Conservation (phyloP, 2,329 filamentous ascomycete genomes). For the Dothiorella sarmentorum region DNA sequence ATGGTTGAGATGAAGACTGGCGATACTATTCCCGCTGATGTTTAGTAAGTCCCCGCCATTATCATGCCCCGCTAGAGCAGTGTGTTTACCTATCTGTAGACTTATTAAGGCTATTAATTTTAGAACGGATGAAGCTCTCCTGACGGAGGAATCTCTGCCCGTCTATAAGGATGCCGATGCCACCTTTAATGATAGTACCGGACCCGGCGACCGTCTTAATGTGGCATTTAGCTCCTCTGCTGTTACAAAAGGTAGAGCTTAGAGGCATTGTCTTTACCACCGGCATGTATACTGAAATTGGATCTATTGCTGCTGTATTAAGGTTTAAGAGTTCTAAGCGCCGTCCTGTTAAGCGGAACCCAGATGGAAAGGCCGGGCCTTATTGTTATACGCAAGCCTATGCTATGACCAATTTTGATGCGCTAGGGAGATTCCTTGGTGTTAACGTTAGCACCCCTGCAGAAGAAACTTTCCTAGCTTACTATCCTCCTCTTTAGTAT, state of each 20-base stretch:
- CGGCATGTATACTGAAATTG: constrained; percentile 70
- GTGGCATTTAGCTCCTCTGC: constrained; percentile 68
- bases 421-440: constrained; percentile 37
- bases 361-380: constrained; percentile 32
- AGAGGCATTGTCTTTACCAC: constrained; percentile 65
- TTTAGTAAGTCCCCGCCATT: constrained; percentile 42
- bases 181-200: constrained; percentile 51
- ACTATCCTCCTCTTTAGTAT: constrained; percentile 19
- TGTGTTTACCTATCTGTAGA: constrained; percentile 21
- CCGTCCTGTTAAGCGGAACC: constrained; percentile 43
- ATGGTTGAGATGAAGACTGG: constrained; percentile 61
- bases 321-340: constrained; percentile 47
- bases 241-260: constrained; percentile 66
- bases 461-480: constrained; percentile 37
- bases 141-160: constrained; percentile 69
- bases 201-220: constrained; percentile 66
- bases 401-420: constrained; percentile 46
- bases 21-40: constrained; percentile 67
- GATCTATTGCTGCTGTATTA: constrained; percentile 67
- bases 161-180: constrained; percentile 61
- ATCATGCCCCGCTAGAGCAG: not conserved
- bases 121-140: constrained; percentile 68
- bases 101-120: constrained; percentile 66
- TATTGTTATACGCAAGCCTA: constrained; percentile 49
- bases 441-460: constrained; percentile 37